These are phyloP conservation scores for Globisporangium abappressorium DNA, from an alignment of 352 stramenopile species.

Conservation along the genomic window DNA sequence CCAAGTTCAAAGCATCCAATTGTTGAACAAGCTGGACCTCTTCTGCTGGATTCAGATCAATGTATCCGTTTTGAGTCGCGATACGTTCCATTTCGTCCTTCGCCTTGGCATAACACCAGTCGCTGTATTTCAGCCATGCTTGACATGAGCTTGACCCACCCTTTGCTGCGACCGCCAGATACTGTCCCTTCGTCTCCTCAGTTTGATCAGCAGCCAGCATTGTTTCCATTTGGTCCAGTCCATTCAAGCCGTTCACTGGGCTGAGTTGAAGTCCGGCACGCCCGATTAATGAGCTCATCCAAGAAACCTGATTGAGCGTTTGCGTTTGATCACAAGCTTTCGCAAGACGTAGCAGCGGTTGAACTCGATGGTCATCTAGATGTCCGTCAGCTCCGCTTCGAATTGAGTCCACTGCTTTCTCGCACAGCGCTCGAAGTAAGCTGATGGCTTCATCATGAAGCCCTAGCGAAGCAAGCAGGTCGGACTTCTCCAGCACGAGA, in stretches of 20 bases:
- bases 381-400: neutral
- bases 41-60: conserved; percentile 45
- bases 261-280: neutral
- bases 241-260: neutral
- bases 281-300: neutral
- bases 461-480: conserved; percentile 34
- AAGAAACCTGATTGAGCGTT: conserved; percentile 16
- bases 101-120: conserved; percentile 69
- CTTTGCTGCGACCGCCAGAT: conserved; percentile 29
- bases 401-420: conserved; percentile 2
- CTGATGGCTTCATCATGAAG: conserved; percentile 27
- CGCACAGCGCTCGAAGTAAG: conserved; percentile 29
- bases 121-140: conserved; percentile 60
- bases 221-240: neutral
- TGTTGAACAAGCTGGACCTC: conserved; percentile 34
- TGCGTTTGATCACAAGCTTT: conserved; percentile 20
- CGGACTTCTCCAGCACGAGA: conserved; percentile 34
- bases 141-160: conserved; percentile 35
- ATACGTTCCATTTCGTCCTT: conserved; percentile 42
- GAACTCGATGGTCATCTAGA: neutral
- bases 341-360: conserved; percentile 33
- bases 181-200: conserved; percentile 12
- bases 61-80: conserved; percentile 40
- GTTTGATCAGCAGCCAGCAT: conserved; percentile 21
- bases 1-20: conserved; percentile 41